Evolutionary conservation across 2,329 filamentous ascomycete species (phyloP).

Genomic region (Scopulariopsis brevicaulis): DNA sequence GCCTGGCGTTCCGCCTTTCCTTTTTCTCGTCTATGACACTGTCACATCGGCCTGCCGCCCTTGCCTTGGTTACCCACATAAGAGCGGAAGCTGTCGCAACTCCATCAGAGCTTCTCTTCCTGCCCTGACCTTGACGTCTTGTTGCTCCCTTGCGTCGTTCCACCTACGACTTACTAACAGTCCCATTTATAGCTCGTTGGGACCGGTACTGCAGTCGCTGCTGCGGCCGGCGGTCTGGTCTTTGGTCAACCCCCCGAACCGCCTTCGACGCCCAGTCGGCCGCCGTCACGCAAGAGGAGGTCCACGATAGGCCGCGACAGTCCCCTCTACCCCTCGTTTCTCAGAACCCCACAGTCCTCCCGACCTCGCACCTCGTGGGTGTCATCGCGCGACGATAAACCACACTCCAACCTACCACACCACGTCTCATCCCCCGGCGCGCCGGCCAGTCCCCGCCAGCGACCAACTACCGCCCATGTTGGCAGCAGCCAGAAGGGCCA

Average conservation of each 20-base stretch:
- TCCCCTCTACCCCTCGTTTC: constrained; percentile 13
- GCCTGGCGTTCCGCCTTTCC: constrained; percentile 1
- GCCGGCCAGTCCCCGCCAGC: constrained; percentile 9
- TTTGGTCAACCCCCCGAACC: constrained; percentile 42
- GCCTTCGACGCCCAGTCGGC: constrained; percentile 16
- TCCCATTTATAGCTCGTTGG: constrained; percentile 39
- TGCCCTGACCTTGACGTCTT: neutral
- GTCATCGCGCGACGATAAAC: constrained; percentile 17
- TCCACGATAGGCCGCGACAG: constrained; percentile 22
- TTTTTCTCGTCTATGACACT: neutral
- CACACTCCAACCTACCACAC: constrained; percentile 13
- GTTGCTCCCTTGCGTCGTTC: neutral
- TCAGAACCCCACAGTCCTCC: constrained; percentile 17
- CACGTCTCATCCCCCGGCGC: constrained; percentile 10
- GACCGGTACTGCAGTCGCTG: constrained; percentile 49
- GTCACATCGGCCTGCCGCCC: neutral
- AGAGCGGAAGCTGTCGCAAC: neutral
- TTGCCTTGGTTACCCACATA: neutral
- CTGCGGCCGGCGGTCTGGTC: constrained; percentile 45
- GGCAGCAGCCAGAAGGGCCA: neutral
- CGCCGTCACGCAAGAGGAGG: constrained; percentile 11
- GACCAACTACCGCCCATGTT: neutral
- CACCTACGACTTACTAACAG: neutral
- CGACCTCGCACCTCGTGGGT: constrained; percentile 27
- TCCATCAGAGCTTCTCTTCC: neutral